Percentiles rank a stretch among this genome's conserved stretches.
phyloP scores from a whole-genome alignment of 208 protist species.

The Leptomonas seymouri region DNA sequence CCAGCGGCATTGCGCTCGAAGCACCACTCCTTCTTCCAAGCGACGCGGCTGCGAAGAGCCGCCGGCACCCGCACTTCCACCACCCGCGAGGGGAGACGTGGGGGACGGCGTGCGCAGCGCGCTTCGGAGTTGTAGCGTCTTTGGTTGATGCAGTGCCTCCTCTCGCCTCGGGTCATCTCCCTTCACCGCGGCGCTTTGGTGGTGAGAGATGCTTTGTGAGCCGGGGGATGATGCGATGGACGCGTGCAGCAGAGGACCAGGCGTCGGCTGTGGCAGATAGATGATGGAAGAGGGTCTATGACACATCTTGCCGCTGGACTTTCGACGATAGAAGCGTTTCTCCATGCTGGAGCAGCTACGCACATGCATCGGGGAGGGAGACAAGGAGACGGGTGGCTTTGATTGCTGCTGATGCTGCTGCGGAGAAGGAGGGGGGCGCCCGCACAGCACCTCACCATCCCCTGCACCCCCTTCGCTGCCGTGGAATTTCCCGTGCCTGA shows the following conservation, averaged over 20 bases:
- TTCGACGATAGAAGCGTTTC: neutral
- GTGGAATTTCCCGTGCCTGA: neutral
- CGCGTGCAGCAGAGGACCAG: neutral
- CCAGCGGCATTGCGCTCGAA: conserved; percentile 54
- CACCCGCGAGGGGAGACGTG: neutral
- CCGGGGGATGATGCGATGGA: neutral
- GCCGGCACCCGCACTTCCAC: neutral
- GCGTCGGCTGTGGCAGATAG: conserved; percentile 5
- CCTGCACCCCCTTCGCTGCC: neutral
- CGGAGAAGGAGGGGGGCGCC: neutral
- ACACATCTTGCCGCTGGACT: too few species aligned
- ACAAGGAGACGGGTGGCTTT: conserved; percentile 1
- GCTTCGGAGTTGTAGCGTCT: neutral
- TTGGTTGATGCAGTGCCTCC: conserved; percentile 1
- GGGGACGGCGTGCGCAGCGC: conserved; percentile 1
- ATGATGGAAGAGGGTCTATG: conserved; percentile 4
- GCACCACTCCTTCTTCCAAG: conserved; percentile 24
- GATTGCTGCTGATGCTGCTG: conserved; percentile 2
- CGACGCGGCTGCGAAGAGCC: neutral
- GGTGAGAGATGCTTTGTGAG: too few species aligned
- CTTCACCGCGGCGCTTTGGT: too few species aligned
- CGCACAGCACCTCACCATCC: neutral
- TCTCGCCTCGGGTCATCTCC: too few species aligned
- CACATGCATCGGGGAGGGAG: neutral
- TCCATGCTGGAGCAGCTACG: conserved; percentile 2